Conservation (phyloP, 495 filamentous ascomycete genomes). For the Penicillium silybi region DNA sequence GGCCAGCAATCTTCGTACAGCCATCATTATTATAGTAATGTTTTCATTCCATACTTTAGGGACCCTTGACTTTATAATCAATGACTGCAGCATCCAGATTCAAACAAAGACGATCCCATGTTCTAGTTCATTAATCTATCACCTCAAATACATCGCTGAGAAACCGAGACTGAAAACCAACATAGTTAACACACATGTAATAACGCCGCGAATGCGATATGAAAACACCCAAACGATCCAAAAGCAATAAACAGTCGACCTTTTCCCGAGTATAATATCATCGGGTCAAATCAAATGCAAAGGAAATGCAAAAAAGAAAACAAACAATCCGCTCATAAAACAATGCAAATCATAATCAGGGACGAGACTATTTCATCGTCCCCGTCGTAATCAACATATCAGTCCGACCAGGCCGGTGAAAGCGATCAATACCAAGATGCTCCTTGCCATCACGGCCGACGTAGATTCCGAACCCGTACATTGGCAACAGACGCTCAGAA, state of each 20-base stretch:
- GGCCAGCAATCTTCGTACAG: no score
- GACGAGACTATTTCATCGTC: constrained; percentile 24
- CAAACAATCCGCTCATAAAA: constrained; percentile 11
- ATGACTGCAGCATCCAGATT: no score
- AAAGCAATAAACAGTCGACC: not conserved
- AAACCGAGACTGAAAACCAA: not conserved
- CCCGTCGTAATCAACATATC: constrained; percentile 46
- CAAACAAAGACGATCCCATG: no score
- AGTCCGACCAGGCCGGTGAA: constrained; percentile 43
- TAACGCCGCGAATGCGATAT: constrained; percentile 9
- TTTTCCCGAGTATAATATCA: not conserved
- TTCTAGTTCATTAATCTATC: no score
- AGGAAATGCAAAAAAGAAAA: not conserved
- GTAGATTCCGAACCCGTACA: constrained; percentile 61
- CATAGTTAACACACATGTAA: constrained; percentile 1
- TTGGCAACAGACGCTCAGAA: constrained; percentile 44
- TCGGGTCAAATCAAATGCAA: not conserved
- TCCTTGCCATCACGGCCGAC: constrained; percentile 58
- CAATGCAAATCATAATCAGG: constrained; percentile 13
- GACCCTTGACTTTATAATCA: no score
- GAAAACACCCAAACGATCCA: not conserved
- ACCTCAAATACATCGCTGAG: not conserved
- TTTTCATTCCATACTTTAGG: no score
- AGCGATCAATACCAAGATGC: constrained; percentile 62
- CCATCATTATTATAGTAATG: not conserved